Evolutionary conservation across 2,329 filamentous ascomycete genomes (phyloP), one percentile per base, ranked within the genome.

Genomic region (Aspergillus pseudotamarii): DNA sequence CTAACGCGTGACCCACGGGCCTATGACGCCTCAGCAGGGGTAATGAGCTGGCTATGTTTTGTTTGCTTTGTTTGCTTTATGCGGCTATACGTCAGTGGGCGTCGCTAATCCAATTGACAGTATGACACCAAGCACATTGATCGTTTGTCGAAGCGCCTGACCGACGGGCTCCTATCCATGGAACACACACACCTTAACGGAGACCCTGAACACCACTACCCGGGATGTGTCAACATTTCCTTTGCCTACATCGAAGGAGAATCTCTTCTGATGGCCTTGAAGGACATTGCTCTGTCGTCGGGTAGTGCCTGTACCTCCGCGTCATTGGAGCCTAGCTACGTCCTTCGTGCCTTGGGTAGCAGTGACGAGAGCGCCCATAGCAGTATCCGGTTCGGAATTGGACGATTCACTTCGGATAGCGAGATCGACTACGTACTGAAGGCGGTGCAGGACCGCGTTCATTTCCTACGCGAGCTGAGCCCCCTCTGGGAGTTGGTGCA

Each of bases 241-340:
- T 99, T 99, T 75, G 94, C 95, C 38, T 99, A 99, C 73, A 93
- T 99, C 5, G 95, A 99, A 80, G 95, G 95, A 69, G 95, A 99
- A 80, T 98, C 95, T 2, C 89, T 99, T 1, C 86, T 99, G 67
- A 99, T 99, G 95, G 95, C 95, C 0, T 83, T 99, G 53, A 99
- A 99, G 81, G 95, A 99, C 71, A 97, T 99, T 79, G 95, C 95
- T 0, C 83, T 99, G 41, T 98, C 94, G 8, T 99, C 95, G 0
- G 95, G 95, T 62, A 97, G 93, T 74, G 95, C 95, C 6, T 99
- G 95, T 81, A 99, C 95, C 2, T 98, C 94, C 5, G 95, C 95
- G 0, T 99, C 95, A 1, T 83, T 99, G 38, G 95, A 99, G 79
- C 95, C 95, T 19, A 96, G 92, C 77, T 99, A 99, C 78, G 95